A percentile compares a stretch with the other conserved stretches of the same genome.
phyloP scores from a whole-genome alignment of 768 basidiomycete species.

The Tephrocybe sp. region DNA sequence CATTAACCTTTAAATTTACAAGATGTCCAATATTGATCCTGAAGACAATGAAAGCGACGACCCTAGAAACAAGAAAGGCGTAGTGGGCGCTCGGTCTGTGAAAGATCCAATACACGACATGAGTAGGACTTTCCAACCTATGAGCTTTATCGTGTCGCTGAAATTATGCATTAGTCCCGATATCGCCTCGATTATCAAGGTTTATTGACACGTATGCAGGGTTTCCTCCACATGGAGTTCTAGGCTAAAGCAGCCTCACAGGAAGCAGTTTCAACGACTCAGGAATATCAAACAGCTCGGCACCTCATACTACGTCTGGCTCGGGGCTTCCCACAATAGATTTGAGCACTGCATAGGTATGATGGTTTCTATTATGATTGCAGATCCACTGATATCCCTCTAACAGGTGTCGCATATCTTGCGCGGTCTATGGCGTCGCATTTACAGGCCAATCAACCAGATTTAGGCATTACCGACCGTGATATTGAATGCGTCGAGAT shows the following conservation, averaged over 20 bases:
- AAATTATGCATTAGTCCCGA: conserved; percentile 32
- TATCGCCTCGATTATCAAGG: conserved; percentile 31
- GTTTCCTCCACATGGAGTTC: not conserved
- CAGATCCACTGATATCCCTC: not conserved
- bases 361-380: conserved; percentile 13
- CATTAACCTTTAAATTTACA: not conserved
- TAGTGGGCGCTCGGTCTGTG: not conserved
- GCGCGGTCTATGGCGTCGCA: conserved; percentile 63
- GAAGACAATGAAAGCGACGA: conserved; percentile 3
- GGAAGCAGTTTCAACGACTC: conserved; percentile 76
- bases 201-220: conserved; percentile 67
- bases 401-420: conserved; percentile 71
- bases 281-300: conserved; percentile 81
- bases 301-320: conserved; percentile 73
- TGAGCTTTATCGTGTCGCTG: not conserved
- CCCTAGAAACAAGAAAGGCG: not conserved
- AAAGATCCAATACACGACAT: conserved; percentile 13
- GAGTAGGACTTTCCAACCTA: not conserved
- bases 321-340: conserved; percentile 75
- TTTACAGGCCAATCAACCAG: conserved; percentile 56
- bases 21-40: not conserved
- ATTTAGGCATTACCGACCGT: conserved; percentile 64
- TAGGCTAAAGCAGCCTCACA: conserved; percentile 24
- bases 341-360: conserved; percentile 85
- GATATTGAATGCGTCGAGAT: conserved; percentile 78